Conservation (phyloP, 495 filamentous ascomycete species). For the Tirmania nivea region DNA sequence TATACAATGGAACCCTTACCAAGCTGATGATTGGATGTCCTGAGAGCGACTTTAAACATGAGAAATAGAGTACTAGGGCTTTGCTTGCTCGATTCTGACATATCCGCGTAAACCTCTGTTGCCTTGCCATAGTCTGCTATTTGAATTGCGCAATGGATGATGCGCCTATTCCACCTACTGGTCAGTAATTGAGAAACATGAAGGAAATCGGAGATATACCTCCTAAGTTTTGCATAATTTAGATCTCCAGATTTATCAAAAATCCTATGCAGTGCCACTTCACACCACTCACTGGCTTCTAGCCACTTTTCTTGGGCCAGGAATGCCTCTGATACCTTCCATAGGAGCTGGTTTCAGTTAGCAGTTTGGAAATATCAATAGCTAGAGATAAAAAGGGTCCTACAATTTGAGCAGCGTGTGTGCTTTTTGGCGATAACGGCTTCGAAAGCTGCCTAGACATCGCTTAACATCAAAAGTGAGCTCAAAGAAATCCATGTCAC, state of each 20-base stretch:
- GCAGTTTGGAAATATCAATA: conserved; percentile 4
- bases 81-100: conserved; percentile 34
- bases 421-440: conserved; percentile 31
- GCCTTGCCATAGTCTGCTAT: conserved; percentile 32
- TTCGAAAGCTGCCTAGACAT: conserved; percentile 22
- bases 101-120: conserved; percentile 31
- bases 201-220: conserved; percentile 24
- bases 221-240: conserved; percentile 45
- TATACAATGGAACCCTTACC: conserved; percentile 19
- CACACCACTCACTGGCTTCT: conserved; percentile 47
- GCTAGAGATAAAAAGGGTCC: too few relatives aligned
- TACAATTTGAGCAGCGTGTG: conserved; percentile 43
- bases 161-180: background rate
- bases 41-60: conserved; percentile 51
- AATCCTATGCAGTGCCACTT: conserved; percentile 38
- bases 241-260: conserved; percentile 40
- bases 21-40: conserved; percentile 32
- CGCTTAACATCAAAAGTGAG: background rate
- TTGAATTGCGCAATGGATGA: conserved; percentile 42
- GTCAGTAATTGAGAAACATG: background rate
- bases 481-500: too few relatives aligned
- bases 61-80: conserved; percentile 48
- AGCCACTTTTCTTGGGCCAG: conserved; percentile 32
- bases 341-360: conserved; percentile 28
- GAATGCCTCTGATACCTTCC: conserved; percentile 46